phyloP scores from a whole-genome alignment of 345 rosid genomes.

The Punica granatum region DNA sequence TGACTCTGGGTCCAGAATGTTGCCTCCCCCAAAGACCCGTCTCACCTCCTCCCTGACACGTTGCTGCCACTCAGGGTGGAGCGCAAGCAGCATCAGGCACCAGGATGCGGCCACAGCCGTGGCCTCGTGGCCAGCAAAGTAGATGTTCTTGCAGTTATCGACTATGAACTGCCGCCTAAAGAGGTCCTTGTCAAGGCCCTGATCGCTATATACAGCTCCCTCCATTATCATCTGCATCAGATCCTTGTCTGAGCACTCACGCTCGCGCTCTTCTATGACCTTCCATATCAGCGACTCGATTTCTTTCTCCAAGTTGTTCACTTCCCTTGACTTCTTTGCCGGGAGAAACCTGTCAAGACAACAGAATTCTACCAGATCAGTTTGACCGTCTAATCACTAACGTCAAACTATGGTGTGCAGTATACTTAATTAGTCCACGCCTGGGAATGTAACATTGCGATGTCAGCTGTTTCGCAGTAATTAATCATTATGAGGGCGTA shows the following conservation, averaged over 20 bases:
- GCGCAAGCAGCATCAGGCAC: conserved; percentile 79
- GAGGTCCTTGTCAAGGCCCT: conserved; percentile 25
- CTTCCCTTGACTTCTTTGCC: conserved; percentile 26
- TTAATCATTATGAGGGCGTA: no score
- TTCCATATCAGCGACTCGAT: conserved; percentile 64
- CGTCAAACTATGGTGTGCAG: no score
- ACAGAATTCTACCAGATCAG: background rate
- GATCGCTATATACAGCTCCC: conserved; percentile 34
- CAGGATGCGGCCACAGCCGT: conserved; percentile 74
- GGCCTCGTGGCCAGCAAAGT: conserved; percentile 77
- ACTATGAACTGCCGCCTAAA: conserved; percentile 51
- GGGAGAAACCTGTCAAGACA: conserved; percentile 29
- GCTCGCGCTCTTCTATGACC: conserved; percentile 46
- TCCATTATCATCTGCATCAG: conserved; percentile 63
- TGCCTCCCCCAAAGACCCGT: conserved; percentile 25
- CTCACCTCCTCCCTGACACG: conserved; percentile 46
- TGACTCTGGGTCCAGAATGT: conserved; percentile 37
- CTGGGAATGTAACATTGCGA: no score
- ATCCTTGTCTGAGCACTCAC: conserved; percentile 44
- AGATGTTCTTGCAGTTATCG: conserved; percentile 80
- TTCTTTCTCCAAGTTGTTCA: conserved; percentile 45
- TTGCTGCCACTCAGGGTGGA: conserved; percentile 69
- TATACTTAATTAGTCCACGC: no score
- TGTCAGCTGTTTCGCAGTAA: no score
- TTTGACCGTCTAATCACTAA: no score